Evolutionary conservation across 2,329 filamentous ascomycete species (phyloP).

Genomic region (Calonectria montana): DNA sequence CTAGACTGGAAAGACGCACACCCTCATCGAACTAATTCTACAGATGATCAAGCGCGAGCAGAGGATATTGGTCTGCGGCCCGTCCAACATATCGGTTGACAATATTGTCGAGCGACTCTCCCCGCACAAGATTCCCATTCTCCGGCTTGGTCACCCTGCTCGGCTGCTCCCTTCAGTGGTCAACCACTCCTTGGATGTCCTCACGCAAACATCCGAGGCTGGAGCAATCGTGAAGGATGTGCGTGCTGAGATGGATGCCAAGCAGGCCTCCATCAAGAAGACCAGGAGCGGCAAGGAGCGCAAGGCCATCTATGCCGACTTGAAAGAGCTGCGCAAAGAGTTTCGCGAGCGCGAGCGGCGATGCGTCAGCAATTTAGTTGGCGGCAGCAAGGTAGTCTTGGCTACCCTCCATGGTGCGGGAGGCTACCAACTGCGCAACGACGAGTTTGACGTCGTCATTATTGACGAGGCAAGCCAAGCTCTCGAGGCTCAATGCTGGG

Average conservation of each 20-base stretch:
- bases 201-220: constrained; percentile 91
- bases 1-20: constrained; percentile 94
- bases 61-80: constrained; percentile 91
- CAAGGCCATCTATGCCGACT: constrained; percentile 83
- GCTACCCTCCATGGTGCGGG: constrained; percentile 94
- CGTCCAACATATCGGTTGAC: constrained; percentile 97
- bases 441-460: constrained; percentile 91
- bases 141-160: constrained; percentile 92
- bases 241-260: constrained; percentile 90
- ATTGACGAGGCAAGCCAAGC: constrained; percentile 98
- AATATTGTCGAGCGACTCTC: constrained; percentile 96
- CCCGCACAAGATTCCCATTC: constrained; percentile 84
- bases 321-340: constrained; percentile 88
- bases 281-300: constrained; percentile 84
- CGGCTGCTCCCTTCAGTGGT: constrained; percentile 89
- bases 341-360: constrained; percentile 85
- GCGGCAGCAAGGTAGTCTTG: constrained; percentile 85
- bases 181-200: constrained; percentile 88
- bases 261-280: constrained; percentile 89
- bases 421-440: constrained; percentile 81
- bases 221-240: constrained; percentile 91
- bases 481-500: constrained; percentile 97
- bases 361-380: constrained; percentile 81
- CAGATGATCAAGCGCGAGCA: constrained; percentile 81
- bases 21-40: constrained; percentile 93